Evolutionary conservation across 225 moss, liverwort and hornwort genomes (phyloP).

Genomic region (Physcomitrellopsis africana): DNA sequence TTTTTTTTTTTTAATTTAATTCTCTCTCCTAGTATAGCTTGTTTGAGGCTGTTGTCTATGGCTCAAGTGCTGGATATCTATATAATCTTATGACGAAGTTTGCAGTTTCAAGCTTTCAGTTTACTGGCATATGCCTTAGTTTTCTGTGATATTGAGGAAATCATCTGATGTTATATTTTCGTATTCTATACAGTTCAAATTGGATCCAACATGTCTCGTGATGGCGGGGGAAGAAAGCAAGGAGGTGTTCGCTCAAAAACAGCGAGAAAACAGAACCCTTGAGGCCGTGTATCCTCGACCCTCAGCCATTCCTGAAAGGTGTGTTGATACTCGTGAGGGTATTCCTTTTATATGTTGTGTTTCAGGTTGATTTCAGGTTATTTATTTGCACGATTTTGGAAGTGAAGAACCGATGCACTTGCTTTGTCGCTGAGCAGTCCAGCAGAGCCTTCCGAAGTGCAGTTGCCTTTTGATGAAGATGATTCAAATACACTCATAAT

Average conservation of each 20-base stretch:
- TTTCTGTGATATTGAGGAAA: too few species aligned
- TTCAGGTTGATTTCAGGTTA: neutral
- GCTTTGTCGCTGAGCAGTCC: slow-evolving; percentile 33
- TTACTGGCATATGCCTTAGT: too few species aligned
- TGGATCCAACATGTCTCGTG: slow-evolving; percentile 78
- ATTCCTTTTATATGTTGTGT: slow-evolving; percentile 7
- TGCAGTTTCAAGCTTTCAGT: neutral
- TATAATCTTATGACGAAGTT: neutral
- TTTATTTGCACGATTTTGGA: neutral
- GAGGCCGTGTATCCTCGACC: slow-evolving; percentile 98
- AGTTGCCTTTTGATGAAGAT: slow-evolving; percentile 59
- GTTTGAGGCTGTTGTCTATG: slow-evolving; percentile 2
- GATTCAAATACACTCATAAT: slow-evolving; percentile 74
- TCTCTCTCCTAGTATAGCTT: neutral
- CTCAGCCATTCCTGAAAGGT: slow-evolving; percentile 95
- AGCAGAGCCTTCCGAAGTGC: slow-evolving; percentile 82
- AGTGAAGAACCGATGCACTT: neutral
- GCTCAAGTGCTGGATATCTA: neutral
- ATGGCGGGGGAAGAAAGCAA: slow-evolving; percentile 83
- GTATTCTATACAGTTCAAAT: slow-evolving; percentile 52
- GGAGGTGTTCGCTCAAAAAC: slow-evolving; percentile 69
- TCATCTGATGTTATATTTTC: slow-evolving; percentile 19
- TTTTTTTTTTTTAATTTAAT: too few species aligned
- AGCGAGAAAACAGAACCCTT: slow-evolving; percentile 82
- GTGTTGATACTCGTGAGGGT: slow-evolving; percentile 8